Evolutionary conservation across 306 rosid genomes (phyloP), one percentile per base, ranked within the genome.

Genomic region (Sesbania bispinosa): DNA sequence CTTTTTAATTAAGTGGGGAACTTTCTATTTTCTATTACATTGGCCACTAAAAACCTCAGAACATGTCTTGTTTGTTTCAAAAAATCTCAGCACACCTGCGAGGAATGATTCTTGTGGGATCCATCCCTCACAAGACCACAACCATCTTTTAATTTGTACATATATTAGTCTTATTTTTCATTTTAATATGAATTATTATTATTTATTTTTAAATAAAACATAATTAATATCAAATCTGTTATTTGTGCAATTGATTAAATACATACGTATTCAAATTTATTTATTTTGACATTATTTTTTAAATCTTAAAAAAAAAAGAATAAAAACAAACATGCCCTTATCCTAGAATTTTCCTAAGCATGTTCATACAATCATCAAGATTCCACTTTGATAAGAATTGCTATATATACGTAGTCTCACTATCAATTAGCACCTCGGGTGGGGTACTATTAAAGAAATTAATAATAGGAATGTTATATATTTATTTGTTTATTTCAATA

Each of bases 51-150:
- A 71, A 87, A 16, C 70, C 70, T 52, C 42, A 36, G 59, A 81
- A 83, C 87, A 87, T 79, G 83, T 74, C 78, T 83, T 80, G 85
- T 77, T 86, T 85, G 80, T 71, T 73, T 76, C 75, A 79, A 65
- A 76, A 77, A 62, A 75, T 73, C 77, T 77, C 52, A 62, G 66
- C 84, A 69, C 63, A 59, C 84, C 87, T 75, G 18, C 57, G 43
- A 72, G 74, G 72, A 64, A 75, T 85, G 38, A 81, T 80, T 80
- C 63, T 72, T 26, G 83, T 86, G 82, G 87, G 82, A 68, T 52
- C 87, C 87, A 80, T 73, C 59, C 75, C 26, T 77, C 58, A 29
- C 72, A 66, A 24, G 23, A 63, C n/a, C n/a, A 35, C 39, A 35
- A 21, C n/a, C 32, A 62, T 38, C 51, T 41, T 62, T 62, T 8